phyloP scores from a whole-genome alignment of 2,329 filamentous ascomycete genomes.

The Aspergillus novofumigatus region DNA sequence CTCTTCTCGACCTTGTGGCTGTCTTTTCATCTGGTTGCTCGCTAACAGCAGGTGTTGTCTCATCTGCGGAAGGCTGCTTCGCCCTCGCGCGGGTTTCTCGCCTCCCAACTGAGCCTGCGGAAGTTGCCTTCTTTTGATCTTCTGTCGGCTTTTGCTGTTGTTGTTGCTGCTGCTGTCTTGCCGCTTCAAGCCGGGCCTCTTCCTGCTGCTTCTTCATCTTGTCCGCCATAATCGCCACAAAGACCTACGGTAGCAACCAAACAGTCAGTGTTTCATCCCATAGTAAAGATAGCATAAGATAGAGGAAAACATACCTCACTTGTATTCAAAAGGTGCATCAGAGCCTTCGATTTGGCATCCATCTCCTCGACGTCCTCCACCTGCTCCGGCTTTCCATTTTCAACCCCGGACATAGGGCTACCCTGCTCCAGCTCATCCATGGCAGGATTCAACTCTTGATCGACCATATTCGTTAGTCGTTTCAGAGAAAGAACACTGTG shows the following conservation, averaged over 20 bases:
- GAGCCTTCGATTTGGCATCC: conserved; percentile 41
- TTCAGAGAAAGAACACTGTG: conserved; percentile 28
- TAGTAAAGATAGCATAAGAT: background rate
- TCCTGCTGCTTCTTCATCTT: conserved; percentile 48
- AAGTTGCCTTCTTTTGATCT: conserved; percentile 23
- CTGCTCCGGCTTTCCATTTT: conserved; percentile 10
- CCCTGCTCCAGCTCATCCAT: background rate
- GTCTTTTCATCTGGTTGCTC: conserved; percentile 16
- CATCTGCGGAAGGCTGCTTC: conserved; percentile 16
- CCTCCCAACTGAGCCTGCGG: conserved; percentile 15
- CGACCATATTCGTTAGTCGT: conserved; percentile 16
- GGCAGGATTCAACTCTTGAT: conserved; percentile 9
- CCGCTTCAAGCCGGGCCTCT: conserved; percentile 35
- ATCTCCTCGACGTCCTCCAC: conserved; percentile 34
- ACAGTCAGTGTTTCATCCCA: background rate
- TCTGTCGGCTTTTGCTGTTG: conserved; percentile 21
- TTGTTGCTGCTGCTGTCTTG: conserved; percentile 23
- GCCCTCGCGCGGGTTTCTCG: conserved; percentile 32
- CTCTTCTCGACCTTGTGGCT: conserved; percentile 22
- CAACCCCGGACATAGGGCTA: background rate
- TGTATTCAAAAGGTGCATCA: conserved; percentile 44
- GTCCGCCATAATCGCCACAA: conserved; percentile 48
- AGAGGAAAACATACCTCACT: conserved; percentile 34
- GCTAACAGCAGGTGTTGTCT: conserved; percentile 9
- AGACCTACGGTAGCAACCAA: conserved; percentile 32